Percentiles rank a stretch among this genome's conserved stretches.
Evolutionary conservation across 2,329 filamentous ascomycete genomes (phyloP).

Genomic region (Cryphonectria japonica): DNA sequence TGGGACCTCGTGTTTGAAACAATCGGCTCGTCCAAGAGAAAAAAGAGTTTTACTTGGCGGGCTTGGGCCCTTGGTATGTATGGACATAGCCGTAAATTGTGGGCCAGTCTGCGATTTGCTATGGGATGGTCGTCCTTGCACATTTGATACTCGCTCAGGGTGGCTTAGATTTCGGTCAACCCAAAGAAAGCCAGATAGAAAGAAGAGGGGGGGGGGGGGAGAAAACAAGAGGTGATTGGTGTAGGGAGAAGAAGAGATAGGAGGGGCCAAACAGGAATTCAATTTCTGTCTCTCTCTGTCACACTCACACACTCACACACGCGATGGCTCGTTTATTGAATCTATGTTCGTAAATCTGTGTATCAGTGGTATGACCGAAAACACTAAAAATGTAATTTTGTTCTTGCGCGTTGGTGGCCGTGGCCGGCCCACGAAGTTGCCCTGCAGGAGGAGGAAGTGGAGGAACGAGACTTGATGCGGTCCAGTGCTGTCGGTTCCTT

Average conservation of each 20-base stretch:
- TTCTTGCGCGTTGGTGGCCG: not conserved
- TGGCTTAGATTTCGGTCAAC: not conserved
- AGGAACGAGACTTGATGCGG: not conserved
- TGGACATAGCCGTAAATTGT: conserved; percentile 2
- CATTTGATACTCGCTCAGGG: conserved; percentile 4
- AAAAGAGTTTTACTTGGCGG: not conserved
- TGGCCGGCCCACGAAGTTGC: not conserved
- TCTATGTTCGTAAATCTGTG: not conserved
- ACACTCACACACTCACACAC: not conserved
- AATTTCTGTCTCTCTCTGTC: no score
- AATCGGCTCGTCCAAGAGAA: not conserved
- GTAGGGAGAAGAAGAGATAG: not conserved
- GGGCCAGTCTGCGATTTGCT: not conserved
- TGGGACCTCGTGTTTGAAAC: not conserved
- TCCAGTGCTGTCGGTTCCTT: not conserved
- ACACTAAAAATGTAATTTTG: not conserved
- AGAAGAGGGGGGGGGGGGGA: no score
- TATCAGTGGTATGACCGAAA: not conserved
- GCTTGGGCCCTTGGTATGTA: not conserved
- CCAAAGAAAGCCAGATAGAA: not conserved
- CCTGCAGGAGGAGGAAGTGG: not conserved
- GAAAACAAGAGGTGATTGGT: not conserved
- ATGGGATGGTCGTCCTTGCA: not conserved
- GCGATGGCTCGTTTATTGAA: not conserved
- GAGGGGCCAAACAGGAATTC: not conserved